Percentiles rank a stretch among this genome's conserved stretches.
Conservation (phyloP, 805 yeast genomes). For the Candida stauntonica region DNA sequence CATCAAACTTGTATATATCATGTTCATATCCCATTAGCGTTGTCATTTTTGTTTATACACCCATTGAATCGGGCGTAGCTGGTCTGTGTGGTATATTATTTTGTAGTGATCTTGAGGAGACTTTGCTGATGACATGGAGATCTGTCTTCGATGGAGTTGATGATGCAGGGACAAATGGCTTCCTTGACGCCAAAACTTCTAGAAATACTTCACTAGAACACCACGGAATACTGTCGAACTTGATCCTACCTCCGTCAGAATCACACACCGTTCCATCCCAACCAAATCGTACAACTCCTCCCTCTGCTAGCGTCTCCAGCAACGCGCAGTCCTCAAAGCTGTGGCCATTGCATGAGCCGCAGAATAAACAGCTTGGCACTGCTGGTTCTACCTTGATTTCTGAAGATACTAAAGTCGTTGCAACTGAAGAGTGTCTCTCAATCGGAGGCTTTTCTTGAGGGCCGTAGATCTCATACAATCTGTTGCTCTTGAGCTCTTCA, state of each 20-base stretch:
- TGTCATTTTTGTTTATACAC: not conserved
- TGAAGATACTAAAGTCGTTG: slow-evolving; percentile 1
- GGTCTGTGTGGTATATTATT: not conserved
- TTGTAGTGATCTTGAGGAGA: slow-evolving; percentile 1
- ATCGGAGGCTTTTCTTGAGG: not conserved
- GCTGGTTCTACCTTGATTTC: not conserved
- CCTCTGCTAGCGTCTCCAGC: slow-evolving; percentile 9
- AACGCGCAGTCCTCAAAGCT: slow-evolving; percentile 6
- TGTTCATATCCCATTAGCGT: not conserved
- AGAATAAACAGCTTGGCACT: slow-evolving; percentile 5
- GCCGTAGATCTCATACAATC: not conserved
- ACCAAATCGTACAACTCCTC: slow-evolving; percentile 1
- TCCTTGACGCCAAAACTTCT: too few relatives aligned
- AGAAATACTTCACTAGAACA: slow-evolving; percentile 3
- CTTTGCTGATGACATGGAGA: too few relatives aligned
- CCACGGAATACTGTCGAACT: slow-evolving; percentile 12
- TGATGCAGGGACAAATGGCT: too few relatives aligned
- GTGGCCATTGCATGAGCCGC: slow-evolving; percentile 10
- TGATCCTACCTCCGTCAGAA: not conserved
- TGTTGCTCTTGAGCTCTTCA: slow-evolving; percentile 1
- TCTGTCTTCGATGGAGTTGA: too few relatives aligned
- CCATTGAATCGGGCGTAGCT: not conserved
- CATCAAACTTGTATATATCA: not conserved
- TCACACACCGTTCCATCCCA: slow-evolving; percentile 7
- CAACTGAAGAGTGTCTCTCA: not conserved